Conservation (phyloP, 2,329 filamentous ascomycete genomes). For the Pseudogymnoascus verrucosus region DNA sequence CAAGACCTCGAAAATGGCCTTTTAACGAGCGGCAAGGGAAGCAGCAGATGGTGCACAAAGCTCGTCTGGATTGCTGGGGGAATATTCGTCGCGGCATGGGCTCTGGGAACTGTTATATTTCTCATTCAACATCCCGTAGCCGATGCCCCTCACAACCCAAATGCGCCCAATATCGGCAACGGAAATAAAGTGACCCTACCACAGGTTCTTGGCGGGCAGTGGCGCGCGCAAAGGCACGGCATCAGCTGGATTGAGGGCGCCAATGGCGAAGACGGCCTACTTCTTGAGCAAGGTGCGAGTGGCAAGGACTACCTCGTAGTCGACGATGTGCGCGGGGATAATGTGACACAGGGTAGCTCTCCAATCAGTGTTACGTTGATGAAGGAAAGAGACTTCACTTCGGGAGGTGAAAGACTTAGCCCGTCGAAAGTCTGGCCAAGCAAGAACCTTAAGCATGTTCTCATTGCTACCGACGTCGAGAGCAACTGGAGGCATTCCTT, state of each 20-base stretch:
- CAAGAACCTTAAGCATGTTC: constrained; percentile 74
- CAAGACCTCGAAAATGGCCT: constrained; percentile 28
- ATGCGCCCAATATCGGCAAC: constrained; percentile 53
- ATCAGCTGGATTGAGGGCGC: constrained; percentile 73
- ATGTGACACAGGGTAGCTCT: constrained; percentile 33
- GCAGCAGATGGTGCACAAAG: neutral
- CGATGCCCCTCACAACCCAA: constrained; percentile 58
- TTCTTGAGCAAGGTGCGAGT: constrained; percentile 62
- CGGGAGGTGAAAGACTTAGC: constrained; percentile 45
- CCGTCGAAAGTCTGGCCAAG: constrained; percentile 65
- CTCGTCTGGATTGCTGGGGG: constrained; percentile 50
- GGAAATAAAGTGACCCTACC: constrained; percentile 68
- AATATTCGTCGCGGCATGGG: constrained; percentile 60
- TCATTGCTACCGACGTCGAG: constrained; percentile 65
- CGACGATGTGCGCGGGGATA: constrained; percentile 66
- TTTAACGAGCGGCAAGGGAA: constrained; percentile 32
- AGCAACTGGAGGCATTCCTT: constrained; percentile 87
- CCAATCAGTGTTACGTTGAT: constrained; percentile 63
- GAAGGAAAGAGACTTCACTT: constrained; percentile 55
- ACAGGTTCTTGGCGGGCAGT: constrained; percentile 59
- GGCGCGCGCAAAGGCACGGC: constrained; percentile 53
- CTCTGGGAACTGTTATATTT: constrained; percentile 59
- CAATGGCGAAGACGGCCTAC: constrained; percentile 70
- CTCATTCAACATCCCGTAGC: constrained; percentile 52
- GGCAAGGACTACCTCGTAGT: constrained; percentile 74